Base-by-base conservation (phyloP, 176 grass and related monocot genomes). In the Musa beccarii region DNA sequence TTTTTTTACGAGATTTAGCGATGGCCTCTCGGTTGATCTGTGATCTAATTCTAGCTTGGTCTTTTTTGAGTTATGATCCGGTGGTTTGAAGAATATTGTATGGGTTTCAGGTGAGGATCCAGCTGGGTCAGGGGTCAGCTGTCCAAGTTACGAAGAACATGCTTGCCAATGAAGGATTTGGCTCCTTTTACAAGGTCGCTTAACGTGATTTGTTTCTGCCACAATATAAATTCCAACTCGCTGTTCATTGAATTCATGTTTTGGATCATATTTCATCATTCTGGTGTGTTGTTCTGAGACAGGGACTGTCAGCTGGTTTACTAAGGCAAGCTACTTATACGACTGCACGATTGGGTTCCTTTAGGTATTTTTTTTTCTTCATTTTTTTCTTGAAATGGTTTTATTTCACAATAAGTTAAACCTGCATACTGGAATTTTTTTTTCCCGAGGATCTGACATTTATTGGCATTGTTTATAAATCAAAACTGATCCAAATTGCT, bases 261-360 rank as follows among this genome's bases (percentile, higher is more conserved):
- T 49, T 17, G 9, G 78, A 19, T 10, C 34, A 7, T 53, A 19
- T 70, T 71, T 23, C 15, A 9, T 50, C 72, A 53, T 3, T 29
- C 72, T 77, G 16, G 52, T 79, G 28, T 81, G n/a, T 53, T 81
- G 72, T 83, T 78, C 28, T 81, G 54, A 72, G 24, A 19, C 89
- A 99, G 91, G 96, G 96, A 79, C 71, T 99, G 57, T 99, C 96
- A 59, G 96, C 96, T 0, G 96, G 96, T 85, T 86, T 99, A 76
- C 85, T 95, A 72, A 95, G 96, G 86, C 96, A 99, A 78, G 96
- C 91, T 12, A 99, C 91, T 1, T 99, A 99, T 69, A 99, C 96
- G 22, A 99, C 96, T 69, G 96, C 91, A 62, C 87, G 96, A 77
- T 81, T 99, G 74, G 96, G 96, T 80, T 94, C 96, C 54, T 99